A percentile compares a stretch with the other conserved stretches of the same genome.
phyloP scores from a whole-genome alignment of 768 basidiomycete genomes.

The Leccinum longicurvipes region DNA sequence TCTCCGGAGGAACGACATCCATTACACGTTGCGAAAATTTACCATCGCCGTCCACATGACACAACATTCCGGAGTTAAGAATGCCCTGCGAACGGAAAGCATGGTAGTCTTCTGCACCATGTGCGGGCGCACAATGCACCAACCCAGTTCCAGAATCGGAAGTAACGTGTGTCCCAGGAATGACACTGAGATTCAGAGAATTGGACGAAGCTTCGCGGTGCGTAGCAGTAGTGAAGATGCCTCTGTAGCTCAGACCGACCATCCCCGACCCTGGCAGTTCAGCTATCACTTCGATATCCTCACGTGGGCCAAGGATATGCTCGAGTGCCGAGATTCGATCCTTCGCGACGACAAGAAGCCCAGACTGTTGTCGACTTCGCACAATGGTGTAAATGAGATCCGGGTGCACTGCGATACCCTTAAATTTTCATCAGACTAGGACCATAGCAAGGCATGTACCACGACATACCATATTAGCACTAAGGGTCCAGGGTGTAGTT shows the following conservation, averaged over 20 bases:
- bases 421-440: background rate
- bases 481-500: constrained; percentile 96
- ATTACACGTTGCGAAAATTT: constrained; percentile 60
- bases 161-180: constrained; percentile 76
- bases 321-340: constrained; percentile 43
- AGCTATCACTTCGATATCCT: constrained; percentile 18
- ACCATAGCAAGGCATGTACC: background rate
- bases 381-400: constrained; percentile 67
- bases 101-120: constrained; percentile 90
- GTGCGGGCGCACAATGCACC: constrained; percentile 94
- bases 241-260: constrained; percentile 55
- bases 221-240: constrained; percentile 50
- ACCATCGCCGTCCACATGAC: constrained; percentile 81
- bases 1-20: constrained; percentile 40
- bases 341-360: constrained; percentile 46
- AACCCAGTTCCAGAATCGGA: constrained; percentile 89
- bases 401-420: constrained; percentile 88
- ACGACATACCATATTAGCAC: constrained; percentile 81
- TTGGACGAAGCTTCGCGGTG: background rate
- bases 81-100: constrained; percentile 60
- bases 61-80: constrained; percentile 54
- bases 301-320: constrained; percentile 18
- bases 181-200: constrained; percentile 39
- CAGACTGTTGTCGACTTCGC: constrained; percentile 25
- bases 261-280: constrained; percentile 43